Base-by-base conservation (phyloP, 1,284 basidiomycete species). In the Ceratobasidium sp. region DNA sequence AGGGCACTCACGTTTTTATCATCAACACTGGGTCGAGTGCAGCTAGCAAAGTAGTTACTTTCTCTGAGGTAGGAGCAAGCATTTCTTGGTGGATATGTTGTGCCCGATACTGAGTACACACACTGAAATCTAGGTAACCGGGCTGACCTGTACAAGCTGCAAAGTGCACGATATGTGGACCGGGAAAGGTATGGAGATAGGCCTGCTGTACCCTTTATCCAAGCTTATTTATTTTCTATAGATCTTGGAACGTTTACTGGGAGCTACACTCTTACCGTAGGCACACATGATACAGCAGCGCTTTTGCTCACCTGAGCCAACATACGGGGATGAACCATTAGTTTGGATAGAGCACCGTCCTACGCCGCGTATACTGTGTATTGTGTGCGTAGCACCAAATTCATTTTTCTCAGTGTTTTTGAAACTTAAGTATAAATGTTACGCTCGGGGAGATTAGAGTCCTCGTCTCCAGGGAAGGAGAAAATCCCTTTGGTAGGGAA, bases 131-230 rank as follows among this genome's bases (percentile, higher is more conserved):
- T 30, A 50, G 62, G 41, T 70, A 26, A 61, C 53, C 8, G 45
- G 39, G 16, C 26, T 71, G 36, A 79, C 79, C 2, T 77, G 80
- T 12, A 81, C 80, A 0, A 81, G 72, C 5, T 86, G 82, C 75
- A 80, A 78, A 67, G 76, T 87, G 30, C 85, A 85, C 72, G 85
- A 88, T 75, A 87, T 87, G 86, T 87, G 86, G 86, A 79, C 81
- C 10, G 82, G 82, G 5, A 76, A 76, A 21, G 62, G 62, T 69
- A 10, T 34, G 39, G 14, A 14, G 9, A 26, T 23, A 21, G n/a
- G 14, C 23, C 36, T n/a, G 32, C 21, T 16, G 26, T 23, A 41
- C 16, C 28, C 9, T 34, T 55, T 18, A 55, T 50, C 36, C 26
- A 21, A 6, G 26, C 34, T 9, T 14, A 18, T n/a, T 32, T 28